A percentile compares a stretch with the other conserved stretches of the same genome.
phyloP scores from a whole-genome alignment of 257 asterid genomes.

The Nicotiana sylvestris region DNA sequence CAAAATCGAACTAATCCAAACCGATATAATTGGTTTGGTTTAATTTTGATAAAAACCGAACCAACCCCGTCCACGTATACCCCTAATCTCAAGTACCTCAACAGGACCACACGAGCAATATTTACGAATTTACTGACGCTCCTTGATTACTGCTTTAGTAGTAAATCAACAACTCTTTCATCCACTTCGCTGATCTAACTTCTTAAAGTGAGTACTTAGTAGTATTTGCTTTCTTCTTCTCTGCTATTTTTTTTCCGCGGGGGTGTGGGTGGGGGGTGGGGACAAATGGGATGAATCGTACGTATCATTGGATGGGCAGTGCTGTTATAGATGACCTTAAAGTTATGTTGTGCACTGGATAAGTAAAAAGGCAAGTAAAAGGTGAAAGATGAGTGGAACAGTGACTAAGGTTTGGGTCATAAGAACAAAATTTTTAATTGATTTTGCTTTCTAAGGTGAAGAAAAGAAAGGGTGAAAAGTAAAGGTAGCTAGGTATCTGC shows the following conservation, averaged over 20 bases:
- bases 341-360: background rate
- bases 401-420: constrained; percentile 2
- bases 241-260: too few relatives aligned
- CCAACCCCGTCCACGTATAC: too few relatives aligned
- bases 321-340: background rate
- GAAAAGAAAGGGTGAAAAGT: background rate
- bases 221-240: background rate
- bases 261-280: background rate
- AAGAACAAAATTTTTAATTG: background rate
- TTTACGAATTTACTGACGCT: background rate
- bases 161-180: constrained; percentile 30
- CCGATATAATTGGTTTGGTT: too few relatives aligned
- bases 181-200: background rate
- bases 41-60: too few relatives aligned
- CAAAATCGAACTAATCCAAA: too few relatives aligned
- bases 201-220: background rate
- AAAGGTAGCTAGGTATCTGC: background rate
- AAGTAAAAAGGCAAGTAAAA: background rate
- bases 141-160: background rate
- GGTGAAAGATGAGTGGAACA: constrained; percentile 13
- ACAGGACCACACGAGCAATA: background rate
- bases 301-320: background rate
- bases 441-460: background rate
- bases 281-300: background rate
- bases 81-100: background rate